phyloP scores from a whole-genome alignment of 352 stramenopile species.

The Phytophthora hibernalis region DNA sequence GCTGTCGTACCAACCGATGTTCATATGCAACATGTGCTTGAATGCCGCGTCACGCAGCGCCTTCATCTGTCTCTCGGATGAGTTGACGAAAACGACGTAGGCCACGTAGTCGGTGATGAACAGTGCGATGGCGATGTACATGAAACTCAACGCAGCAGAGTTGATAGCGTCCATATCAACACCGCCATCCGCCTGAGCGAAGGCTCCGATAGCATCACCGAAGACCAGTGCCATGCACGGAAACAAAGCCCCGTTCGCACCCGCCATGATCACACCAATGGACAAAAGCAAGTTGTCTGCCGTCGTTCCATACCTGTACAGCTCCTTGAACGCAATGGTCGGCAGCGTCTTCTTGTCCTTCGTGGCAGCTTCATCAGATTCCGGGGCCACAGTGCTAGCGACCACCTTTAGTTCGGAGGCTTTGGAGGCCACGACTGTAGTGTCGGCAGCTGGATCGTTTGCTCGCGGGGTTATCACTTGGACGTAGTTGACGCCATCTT shows the following conservation, averaged over 20 bases:
- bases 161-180: too few relatives aligned
- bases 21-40: conserved; percentile 45
- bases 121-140: conserved; percentile 35
- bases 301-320: conserved; percentile 39
- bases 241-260: conserved; percentile 48
- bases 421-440: background rate
- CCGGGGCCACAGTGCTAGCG: background rate
- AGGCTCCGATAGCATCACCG: conserved; percentile 40
- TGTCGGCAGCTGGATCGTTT: background rate
- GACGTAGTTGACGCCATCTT: conserved; percentile 7
- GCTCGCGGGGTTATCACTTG: conserved; percentile 12
- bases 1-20: conserved; percentile 49
- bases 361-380: background rate
- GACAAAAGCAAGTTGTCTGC: conserved; percentile 41
- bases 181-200: conserved; percentile 4
- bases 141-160: too few relatives aligned
- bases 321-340: conserved; percentile 4
- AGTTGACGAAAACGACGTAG: conserved; percentile 26
- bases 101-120: conserved; percentile 49
- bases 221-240: conserved; percentile 33
- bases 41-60: conserved; percentile 32
- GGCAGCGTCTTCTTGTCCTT: conserved; percentile 36
- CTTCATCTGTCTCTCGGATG: conserved; percentile 51
- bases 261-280: conserved; percentile 52
- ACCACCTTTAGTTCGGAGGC: background rate